These are phyloP conservation scores for Eucalyptus urophylla DNA, from an alignment of 345 rosid species.

Conservation along the genomic window DNA sequence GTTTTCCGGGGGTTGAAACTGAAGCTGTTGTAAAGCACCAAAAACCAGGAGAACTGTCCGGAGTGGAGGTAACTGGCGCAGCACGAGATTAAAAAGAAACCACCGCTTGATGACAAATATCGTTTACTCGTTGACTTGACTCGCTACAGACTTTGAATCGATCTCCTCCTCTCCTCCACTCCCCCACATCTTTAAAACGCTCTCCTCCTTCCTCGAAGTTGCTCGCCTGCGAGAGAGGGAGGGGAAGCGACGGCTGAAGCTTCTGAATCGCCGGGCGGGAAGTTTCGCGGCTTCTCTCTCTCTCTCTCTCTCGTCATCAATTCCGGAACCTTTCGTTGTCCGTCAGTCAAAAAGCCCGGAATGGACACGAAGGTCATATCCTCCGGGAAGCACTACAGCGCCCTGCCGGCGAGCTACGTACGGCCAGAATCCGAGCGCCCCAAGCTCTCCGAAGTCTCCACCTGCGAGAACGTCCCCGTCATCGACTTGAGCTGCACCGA, in stretches of 20 bases:
- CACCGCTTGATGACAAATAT: neutral
- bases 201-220: neutral
- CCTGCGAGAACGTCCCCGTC: constrained; percentile 47
- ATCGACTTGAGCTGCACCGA: constrained; percentile 47
- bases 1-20: neutral
- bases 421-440: constrained; percentile 74
- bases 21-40: neutral
- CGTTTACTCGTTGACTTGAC: neutral
- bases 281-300: neutral
- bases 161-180: neutral
- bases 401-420: constrained; percentile 55
- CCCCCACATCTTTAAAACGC: neutral
- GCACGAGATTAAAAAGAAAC: neutral
- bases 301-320: neutral
- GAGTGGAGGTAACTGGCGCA: fast-evolving
- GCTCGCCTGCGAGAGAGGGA: neutral
- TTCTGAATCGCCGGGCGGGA: neutral
- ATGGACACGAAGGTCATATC: constrained; percentile 69
- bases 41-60: neutral
- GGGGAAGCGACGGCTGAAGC: neutral
- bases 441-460: constrained; percentile 41
- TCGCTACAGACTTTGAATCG: too few species aligned
- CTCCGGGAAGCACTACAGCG: constrained; percentile 27
- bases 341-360: neutral
- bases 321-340: neutral